Evolutionary conservation across 768 basidiomycete species (phyloP).

Genomic region (Goffeauzyma gilvescens): DNA sequence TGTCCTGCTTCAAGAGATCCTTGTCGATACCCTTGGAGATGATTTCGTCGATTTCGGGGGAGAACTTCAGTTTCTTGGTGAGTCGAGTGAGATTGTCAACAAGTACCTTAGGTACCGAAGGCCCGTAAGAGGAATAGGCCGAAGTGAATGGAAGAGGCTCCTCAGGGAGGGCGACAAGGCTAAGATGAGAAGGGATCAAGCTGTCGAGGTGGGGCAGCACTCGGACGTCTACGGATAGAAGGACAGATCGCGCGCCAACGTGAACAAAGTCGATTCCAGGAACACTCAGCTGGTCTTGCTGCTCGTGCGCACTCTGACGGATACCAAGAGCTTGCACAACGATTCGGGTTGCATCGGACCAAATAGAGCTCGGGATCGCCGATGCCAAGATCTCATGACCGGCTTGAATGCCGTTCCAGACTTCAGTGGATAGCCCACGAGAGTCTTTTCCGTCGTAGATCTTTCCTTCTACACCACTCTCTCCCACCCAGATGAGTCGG

Average conservation of each 20-base stretch:
- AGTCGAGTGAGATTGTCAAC: conserved; percentile 42
- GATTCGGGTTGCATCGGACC: neutral
- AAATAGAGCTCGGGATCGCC: neutral
- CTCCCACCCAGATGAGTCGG: conserved; percentile 30
- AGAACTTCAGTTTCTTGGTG: conserved; percentile 45
- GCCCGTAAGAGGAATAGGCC: conserved; percentile 27
- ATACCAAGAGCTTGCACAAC: neutral
- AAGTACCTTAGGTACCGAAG: conserved; percentile 44
- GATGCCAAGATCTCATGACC: neutral
- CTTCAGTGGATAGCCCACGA: neutral
- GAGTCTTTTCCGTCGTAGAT: neutral
- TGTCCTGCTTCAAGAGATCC: conserved; percentile 47
- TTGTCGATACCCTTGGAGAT: conserved; percentile 49
- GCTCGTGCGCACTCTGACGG: too few species aligned
- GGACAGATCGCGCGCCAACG: conserved; percentile 14
- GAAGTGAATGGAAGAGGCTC: conserved; percentile 45
- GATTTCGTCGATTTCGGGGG: conserved; percentile 48
- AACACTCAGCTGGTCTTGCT: neutral
- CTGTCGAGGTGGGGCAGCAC: conserved; percentile 30
- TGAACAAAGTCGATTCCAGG: conserved; percentile 11
- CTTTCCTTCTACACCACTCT: conserved; percentile 27
- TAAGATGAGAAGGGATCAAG: conserved; percentile 5
- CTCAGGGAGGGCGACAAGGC: conserved; percentile 1
- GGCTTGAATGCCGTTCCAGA: conserved; percentile 3
- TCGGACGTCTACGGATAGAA: conserved; percentile 21